phyloP scores from a whole-genome alignment of 2,329 filamentous ascomycete genomes.

The Aspergillus tanneri region DNA sequence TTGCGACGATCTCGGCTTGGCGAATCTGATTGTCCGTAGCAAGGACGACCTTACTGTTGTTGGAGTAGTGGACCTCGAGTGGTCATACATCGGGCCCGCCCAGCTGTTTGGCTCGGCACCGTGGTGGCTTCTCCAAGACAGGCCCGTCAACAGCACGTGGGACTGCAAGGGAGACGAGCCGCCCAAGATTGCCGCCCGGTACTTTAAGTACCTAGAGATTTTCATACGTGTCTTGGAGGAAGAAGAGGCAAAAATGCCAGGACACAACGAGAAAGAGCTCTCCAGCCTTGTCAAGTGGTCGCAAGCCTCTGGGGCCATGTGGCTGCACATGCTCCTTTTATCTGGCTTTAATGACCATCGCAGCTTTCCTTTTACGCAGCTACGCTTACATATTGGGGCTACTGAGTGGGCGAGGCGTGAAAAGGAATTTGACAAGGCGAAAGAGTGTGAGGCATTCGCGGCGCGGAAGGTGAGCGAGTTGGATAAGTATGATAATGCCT shows the following conservation, averaged over 20 bases:
- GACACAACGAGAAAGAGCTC: constrained; percentile 26
- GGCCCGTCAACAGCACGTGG: constrained; percentile 30
- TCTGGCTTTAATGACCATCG: constrained; percentile 33
- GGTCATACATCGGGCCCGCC: constrained; percentile 39
- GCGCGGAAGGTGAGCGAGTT: constrained; percentile 28
- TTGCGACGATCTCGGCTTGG: constrained; percentile 39
- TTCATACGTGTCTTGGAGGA: constrained; percentile 34
- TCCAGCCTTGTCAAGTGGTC: constrained; percentile 37
- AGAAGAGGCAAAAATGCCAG: constrained; percentile 31
- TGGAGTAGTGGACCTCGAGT: constrained; percentile 39
- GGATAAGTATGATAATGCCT: constrained; percentile 31
- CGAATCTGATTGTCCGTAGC: constrained; percentile 40
- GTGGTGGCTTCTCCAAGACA: constrained; percentile 39
- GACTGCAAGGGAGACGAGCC: constrained; percentile 25
- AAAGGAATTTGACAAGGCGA: constrained; percentile 19
- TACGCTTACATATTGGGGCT: constrained; percentile 22
- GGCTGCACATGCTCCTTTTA: constrained; percentile 37
- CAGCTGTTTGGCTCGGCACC: constrained; percentile 40
- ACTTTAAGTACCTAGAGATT: constrained; percentile 31
- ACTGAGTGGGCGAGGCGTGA: constrained; percentile 23
- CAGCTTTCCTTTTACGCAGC: constrained; percentile 33
- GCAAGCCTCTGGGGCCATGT: constrained; percentile 36
- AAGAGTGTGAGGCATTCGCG: constrained; percentile 26
- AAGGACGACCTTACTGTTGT: constrained; percentile 36
- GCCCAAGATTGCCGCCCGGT: constrained; percentile 24